These are phyloP conservation scores for Salvia rosmarinus DNA, from an alignment of 257 asterid genomes.

Conservation along the genomic window DNA sequence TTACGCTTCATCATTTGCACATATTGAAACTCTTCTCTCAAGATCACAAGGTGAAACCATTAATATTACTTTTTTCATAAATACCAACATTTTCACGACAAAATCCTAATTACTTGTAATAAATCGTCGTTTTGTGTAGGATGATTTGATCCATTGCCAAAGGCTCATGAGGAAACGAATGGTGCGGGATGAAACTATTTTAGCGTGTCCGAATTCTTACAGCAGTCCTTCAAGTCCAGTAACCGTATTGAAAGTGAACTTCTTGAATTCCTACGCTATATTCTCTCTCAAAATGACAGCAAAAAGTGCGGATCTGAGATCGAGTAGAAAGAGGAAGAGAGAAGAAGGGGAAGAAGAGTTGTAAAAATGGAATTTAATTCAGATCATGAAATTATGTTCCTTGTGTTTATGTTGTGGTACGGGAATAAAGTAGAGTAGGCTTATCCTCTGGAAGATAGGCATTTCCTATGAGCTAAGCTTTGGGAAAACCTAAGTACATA, in stretches of 20 bases:
- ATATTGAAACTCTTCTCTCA: constrained; percentile 45
- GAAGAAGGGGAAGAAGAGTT: constrained; percentile 25
- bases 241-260: constrained; percentile 53
- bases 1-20: constrained; percentile 23
- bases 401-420: background rate
- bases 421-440: constrained; percentile 15
- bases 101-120: no score
- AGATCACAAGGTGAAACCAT: constrained; percentile 48
- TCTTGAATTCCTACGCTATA: constrained; percentile 19
- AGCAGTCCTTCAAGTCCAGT: constrained; percentile 65
- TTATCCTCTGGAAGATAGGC: constrained; percentile 4
- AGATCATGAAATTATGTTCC: constrained; percentile 3
- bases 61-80: background rate
- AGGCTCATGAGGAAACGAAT: constrained; percentile 37
- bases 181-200: constrained; percentile 22
- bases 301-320: background rate
- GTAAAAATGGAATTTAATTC: background rate
- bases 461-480: constrained; percentile 39
- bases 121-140: constrained; percentile 48
- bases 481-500: constrained; percentile 15
- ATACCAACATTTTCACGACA: no score
- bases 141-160: constrained; percentile 52
- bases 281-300: constrained; percentile 9
- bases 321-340: constrained; percentile 51
- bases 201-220: background rate